Conservation (phyloP, 257 asterid species). For the Sherardia arvensis region DNA sequence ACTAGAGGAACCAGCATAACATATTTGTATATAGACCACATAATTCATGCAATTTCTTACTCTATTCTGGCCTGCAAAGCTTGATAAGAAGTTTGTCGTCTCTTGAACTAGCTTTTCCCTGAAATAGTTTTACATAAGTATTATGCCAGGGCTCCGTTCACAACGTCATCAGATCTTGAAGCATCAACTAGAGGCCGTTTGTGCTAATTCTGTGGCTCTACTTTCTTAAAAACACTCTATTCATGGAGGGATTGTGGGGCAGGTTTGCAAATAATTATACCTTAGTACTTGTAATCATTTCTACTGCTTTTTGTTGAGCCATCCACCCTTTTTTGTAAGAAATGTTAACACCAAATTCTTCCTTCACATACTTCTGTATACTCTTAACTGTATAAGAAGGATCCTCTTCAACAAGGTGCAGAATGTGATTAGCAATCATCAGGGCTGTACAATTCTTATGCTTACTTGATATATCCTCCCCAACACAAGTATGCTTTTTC, state of each 20-base stretch:
- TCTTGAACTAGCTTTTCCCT: constrained; percentile 24
- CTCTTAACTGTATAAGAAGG: background rate
- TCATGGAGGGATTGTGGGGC: no score
- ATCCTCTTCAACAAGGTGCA: background rate
- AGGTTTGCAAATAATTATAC: background rate
- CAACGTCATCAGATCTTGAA: constrained; percentile 12
- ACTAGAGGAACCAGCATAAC: background rate
- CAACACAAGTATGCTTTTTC: background rate
- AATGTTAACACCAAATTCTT: background rate
- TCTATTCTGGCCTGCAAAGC: constrained; percentile 20
- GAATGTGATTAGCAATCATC: background rate
- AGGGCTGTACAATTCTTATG: background rate
- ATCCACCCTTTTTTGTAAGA: background rate
- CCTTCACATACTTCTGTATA: background rate
- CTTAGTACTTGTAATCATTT: background rate
- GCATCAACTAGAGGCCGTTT: constrained; percentile 17
- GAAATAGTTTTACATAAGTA: constrained; percentile 23
- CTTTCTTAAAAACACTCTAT: no score
- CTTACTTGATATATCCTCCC: background rate
- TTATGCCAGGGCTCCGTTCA: constrained; percentile 11
- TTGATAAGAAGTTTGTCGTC: constrained; percentile 18
- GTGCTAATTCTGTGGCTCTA: no score
- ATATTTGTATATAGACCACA: background rate
- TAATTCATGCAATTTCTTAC: background rate
- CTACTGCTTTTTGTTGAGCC: background rate